Percentiles rank a stretch among this genome's conserved stretches.
phyloP scores from a whole-genome alignment of 2,329 filamentous ascomycete genomes.

The Xylaria sp. region DNA sequence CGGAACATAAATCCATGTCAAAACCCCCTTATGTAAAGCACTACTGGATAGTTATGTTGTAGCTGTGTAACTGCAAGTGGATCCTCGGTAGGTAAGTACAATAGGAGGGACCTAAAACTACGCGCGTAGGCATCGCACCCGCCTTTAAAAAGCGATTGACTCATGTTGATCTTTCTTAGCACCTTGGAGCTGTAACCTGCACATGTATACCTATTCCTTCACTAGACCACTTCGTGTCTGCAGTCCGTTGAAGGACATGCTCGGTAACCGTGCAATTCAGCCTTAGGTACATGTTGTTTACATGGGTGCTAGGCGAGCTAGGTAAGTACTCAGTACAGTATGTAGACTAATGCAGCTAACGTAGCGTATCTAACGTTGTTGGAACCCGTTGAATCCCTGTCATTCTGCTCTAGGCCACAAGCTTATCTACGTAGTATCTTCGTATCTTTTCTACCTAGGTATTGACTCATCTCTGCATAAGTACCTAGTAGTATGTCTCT shows the following conservation, averaged over 20 bases:
- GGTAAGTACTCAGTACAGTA: too few relatives aligned
- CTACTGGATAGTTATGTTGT: neutral
- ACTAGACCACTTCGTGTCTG: neutral
- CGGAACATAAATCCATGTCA: neutral
- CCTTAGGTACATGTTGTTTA: too few relatives aligned
- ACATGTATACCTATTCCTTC: neutral
- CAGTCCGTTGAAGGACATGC: neutral
- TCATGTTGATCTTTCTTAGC: neutral
- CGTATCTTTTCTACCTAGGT: too few relatives aligned
- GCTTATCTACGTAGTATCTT: neutral
- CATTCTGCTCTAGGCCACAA: too few relatives aligned
- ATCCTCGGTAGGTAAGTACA: neutral
- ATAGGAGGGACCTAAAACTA: neutral
- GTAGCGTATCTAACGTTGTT: neutral
- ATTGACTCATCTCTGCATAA: neutral
- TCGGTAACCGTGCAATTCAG: slow-evolving; percentile 3
- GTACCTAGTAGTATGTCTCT: neutral
- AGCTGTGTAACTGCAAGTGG: neutral
- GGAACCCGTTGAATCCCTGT: neutral
- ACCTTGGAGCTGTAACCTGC: neutral
- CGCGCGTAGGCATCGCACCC: neutral
- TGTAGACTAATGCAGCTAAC: neutral
- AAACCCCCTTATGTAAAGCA: neutral
- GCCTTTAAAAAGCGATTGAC: neutral
- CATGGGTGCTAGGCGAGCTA: too few relatives aligned